These are phyloP conservation scores for Ophiocordyceps camponoti-saundersi DNA, from an alignment of 2,329 filamentous ascomycete species.

Conservation along the genomic window DNA sequence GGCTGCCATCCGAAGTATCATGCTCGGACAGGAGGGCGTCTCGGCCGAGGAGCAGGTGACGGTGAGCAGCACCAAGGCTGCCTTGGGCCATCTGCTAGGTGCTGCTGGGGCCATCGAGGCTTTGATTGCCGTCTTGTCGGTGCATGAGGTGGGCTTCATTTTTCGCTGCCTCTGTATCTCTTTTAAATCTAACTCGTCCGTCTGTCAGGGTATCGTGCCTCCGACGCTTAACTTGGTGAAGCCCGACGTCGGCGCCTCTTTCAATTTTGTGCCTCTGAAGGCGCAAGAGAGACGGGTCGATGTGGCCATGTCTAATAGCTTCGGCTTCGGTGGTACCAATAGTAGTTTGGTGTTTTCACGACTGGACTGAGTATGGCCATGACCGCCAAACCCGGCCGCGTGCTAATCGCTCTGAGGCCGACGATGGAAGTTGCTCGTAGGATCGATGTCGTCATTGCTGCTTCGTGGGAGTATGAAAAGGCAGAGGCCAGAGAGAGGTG, in stretches of 20 bases:
- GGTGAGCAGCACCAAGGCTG: slow-evolving; percentile 86
- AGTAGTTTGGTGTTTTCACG: slow-evolving; percentile 64
- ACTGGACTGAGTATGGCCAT: slow-evolving; percentile 1
- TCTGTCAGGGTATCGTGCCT: slow-evolving; percentile 52
- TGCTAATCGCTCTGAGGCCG: background rate
- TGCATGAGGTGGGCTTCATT: slow-evolving; percentile 44
- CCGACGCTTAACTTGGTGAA: slow-evolving; percentile 71
- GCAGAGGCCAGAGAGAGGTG: too few relatives aligned
- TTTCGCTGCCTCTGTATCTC: background rate
- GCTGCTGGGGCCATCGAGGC: slow-evolving; percentile 85
- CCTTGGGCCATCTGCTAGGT: slow-evolving; percentile 78
- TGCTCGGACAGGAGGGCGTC: slow-evolving; percentile 57
- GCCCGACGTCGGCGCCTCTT: slow-evolving; percentile 49
- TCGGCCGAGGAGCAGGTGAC: slow-evolving; percentile 47
- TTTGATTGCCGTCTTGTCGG: slow-evolving; percentile 64
- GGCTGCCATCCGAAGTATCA: slow-evolving; percentile 57
- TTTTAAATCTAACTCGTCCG: background rate
- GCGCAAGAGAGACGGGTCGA: slow-evolving; percentile 55
- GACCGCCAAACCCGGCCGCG: background rate
- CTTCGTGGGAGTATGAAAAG: background rate
- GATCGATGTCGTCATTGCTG: too few relatives aligned
- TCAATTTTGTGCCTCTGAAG: slow-evolving; percentile 66
- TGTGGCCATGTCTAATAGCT: slow-evolving; percentile 82
- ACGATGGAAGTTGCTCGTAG: background rate
- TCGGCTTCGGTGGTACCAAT: slow-evolving; percentile 95